Evolutionary conservation across 352 stramenopile species (phyloP), one percentile per base, ranked within the genome.

Genomic region (Phytophthora rubi): DNA sequence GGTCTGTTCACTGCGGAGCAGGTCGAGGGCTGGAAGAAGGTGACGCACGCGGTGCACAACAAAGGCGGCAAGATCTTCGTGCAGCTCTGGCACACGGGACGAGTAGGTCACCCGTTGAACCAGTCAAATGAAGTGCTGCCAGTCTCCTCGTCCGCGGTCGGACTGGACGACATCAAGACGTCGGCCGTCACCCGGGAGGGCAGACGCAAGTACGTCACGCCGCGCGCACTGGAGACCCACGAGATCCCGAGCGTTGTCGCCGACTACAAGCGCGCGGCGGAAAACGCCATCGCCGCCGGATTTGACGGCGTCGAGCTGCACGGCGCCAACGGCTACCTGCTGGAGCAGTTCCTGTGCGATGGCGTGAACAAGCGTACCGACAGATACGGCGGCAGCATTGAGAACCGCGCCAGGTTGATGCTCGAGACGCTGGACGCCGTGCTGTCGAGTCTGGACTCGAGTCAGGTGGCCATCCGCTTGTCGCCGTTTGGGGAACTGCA

Each of bases 81-180:
- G 53, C 90, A 98, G 79, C 76, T 97, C 21, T 97, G 89, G 89
- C 91, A 98, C 66, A 84, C 82, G 13, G 92, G 89, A 13, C 80
- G 90, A 8, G 71, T 82, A 48, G 59, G 78, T 9, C 89, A 98
- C 59, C 74, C 80, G 9, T 69, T 75, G 18, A 85, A 82, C 58
- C 85, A 93, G 55, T 72, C 76, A 23, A 74, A 75, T 39, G 82
- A 76, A 18, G 68, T 79, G 26, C 35, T 81, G 4, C 79, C 76
- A 49, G 76, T 94, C 16, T 87, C 73, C 1, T 72, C 86, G 8
- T 85, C 72, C 8, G 73, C 68, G 30, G 68, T 76, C 9, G 62
- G 61, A 10, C 61, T 79, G 33, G 72, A 74, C 28, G 64, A 51
- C 35, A 53, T 83, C 30, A 77, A 74, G 4, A 76, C 51, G 1